These are phyloP conservation scores for Phialophora verrucosa DNA, from an alignment of 2,329 filamentous ascomycete genomes.

Conservation along the genomic window DNA sequence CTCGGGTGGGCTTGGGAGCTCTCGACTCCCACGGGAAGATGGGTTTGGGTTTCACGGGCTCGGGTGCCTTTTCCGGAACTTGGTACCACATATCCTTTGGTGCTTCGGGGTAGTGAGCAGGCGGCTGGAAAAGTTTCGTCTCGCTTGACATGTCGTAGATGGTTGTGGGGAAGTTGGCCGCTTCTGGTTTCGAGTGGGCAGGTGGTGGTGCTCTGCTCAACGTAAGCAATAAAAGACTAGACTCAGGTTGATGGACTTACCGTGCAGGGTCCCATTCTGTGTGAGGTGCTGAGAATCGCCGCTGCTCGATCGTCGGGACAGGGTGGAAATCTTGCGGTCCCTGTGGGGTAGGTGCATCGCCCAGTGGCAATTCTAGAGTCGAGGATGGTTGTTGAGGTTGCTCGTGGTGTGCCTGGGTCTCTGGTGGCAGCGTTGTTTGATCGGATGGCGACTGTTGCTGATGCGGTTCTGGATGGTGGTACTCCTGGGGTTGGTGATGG, in stretches of 20 bases:
- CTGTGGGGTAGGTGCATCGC: constrained; percentile 51
- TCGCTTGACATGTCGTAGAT: constrained; percentile 85
- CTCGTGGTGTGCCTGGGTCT: constrained; percentile 24
- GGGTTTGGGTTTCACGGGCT: constrained; percentile 63
- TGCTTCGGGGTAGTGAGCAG: constrained; percentile 77
- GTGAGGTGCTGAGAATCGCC: constrained; percentile 62
- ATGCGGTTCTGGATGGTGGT: not conserved
- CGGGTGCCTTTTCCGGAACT: constrained; percentile 65
- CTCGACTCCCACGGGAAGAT: constrained; percentile 92
- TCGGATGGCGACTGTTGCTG: constrained; percentile 26
- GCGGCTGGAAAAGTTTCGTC: constrained; percentile 75
- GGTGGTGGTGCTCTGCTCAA: constrained; percentile 64
- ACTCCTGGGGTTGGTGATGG: constrained; percentile 6
- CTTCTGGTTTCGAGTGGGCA: constrained; percentile 77
- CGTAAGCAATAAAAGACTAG: constrained; percentile 37
- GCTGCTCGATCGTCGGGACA: constrained; percentile 53
- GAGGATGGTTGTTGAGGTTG: constrained; percentile 24
- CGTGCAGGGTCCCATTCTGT: constrained; percentile 68
- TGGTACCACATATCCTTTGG: constrained; percentile 89
- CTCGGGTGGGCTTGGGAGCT: constrained; percentile 63
- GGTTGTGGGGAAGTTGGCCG: constrained; percentile 76
- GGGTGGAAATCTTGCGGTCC: constrained; percentile 51
- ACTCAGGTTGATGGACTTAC: constrained; percentile 47
- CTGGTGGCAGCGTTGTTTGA: constrained; percentile 26
- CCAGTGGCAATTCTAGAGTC: constrained; percentile 51